Percentiles rank a stretch among this genome's conserved stretches.
Evolutionary conservation across 2,329 filamentous ascomycete genomes (phyloP).

Genomic region (Daldinia sp.): DNA sequence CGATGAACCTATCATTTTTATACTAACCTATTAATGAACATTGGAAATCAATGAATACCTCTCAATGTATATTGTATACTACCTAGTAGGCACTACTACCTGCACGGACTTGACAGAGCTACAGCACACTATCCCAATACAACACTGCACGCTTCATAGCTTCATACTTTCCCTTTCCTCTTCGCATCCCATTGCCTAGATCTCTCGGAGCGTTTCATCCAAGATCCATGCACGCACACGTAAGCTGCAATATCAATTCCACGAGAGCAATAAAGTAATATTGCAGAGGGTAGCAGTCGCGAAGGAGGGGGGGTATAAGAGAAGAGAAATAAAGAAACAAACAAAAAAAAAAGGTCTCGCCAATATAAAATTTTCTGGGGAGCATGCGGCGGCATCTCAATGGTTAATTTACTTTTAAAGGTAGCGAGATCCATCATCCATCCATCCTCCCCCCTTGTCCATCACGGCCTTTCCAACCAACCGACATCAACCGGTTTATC

Average conservation of each 20-base stretch:
- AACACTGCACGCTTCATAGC: not conserved
- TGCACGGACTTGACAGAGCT: not conserved
- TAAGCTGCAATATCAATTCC: conserved; percentile 42
- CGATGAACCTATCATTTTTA: not conserved
- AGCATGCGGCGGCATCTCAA: conserved; percentile 27
- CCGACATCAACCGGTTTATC: conserved; percentile 44
- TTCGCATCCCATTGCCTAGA: conserved; percentile 37
- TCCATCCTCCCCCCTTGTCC: not conserved
- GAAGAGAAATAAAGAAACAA: not conserved
- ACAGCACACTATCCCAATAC: not conserved
- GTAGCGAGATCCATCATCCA: conserved; percentile 17
- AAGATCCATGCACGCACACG: conserved; percentile 39
- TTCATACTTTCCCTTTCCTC: not conserved
- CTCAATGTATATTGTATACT: not conserved
- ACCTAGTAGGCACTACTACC: not conserved
- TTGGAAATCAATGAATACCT: too few relatives aligned
- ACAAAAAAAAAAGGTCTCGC: conserved; percentile 20
- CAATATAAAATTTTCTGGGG: conserved; percentile 40
- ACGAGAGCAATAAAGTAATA: conserved; percentile 32
- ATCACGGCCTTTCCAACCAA: conserved; percentile 15
- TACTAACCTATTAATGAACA: not conserved
- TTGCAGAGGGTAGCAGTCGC: conserved; percentile 30
- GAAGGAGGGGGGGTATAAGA: not conserved
- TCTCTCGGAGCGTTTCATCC: conserved; percentile 31
- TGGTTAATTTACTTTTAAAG: conserved; percentile 29